Conservation (phyloP, 2,329 filamentous ascomycete genomes). For the Sclerotinia glacialis region DNA sequence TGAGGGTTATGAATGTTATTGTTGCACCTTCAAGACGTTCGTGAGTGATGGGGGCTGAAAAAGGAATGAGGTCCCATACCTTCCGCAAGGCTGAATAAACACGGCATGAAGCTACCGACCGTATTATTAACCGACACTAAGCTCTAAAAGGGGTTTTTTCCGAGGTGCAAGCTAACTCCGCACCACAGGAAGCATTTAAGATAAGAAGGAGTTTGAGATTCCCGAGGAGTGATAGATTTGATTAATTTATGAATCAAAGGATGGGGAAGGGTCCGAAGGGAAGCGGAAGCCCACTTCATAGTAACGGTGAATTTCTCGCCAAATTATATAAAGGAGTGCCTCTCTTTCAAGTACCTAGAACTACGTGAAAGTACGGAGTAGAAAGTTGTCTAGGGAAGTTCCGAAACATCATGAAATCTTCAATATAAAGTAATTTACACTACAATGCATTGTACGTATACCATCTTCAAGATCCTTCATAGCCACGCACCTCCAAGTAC, state of each 20-base stretch:
- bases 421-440: constrained; percentile 4
- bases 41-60: neutral
- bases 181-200: neutral
- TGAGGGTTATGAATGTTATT: neutral
- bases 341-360: neutral
- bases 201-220: neutral
- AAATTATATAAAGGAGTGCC: neutral
- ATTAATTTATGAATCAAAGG: neutral
- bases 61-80: neutral
- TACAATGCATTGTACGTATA: neutral
- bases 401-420: neutral
- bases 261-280: no score
- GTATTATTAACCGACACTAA: neutral
- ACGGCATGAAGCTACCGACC: neutral
- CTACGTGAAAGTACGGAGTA: no score
- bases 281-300: neutral
- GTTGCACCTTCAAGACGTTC: neutral
- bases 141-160: neutral
- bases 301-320: neutral
- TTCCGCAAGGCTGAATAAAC: constrained; percentile 13
- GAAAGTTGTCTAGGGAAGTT: neutral
- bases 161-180: neutral
- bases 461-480: neutral
- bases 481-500: neutral
- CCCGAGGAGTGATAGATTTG: neutral